Base-by-base conservation (phyloP, 768 basidiomycete species). In the Russula ochroleuca region DNA sequence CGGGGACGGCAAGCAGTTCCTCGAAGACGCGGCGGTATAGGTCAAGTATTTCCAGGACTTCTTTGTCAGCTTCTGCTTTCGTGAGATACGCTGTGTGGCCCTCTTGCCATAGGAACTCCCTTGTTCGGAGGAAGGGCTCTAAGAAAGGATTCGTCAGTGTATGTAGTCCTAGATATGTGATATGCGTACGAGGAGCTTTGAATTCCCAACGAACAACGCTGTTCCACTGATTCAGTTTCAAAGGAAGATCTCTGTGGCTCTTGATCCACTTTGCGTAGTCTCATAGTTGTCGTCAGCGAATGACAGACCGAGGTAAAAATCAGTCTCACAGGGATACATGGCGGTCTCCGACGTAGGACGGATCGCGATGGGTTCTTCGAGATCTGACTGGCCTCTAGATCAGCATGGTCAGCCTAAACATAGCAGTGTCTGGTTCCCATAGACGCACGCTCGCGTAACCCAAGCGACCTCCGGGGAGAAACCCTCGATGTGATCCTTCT, bases 21-120 rank as follows among this genome's bases (percentile, higher is more conserved):
- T 96, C 92, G 77, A 94, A 99, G 9, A 98, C 91, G 62, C 86
- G 88, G 38, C 91, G 87, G 78, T 99, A 99, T 66, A 98, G 86
- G 61, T 97, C 94, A 70, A 99, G 88, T 70, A 99, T 98, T 62
- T 96, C 83, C 21, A 82, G 85, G 17, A 98, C 97, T 77, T 98
- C 97, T 56, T 77, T 79, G 71, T 93, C 97, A 28, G 96, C 96
- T 74, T 98, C 96, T 4, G 78, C 72, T 75, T 95, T 90, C 68
- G 89, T 92, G 49, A 95, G 81, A 76, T 89, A 86, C 3, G 97
- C 96, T 10, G 97, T 98, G 78, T 99, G 97, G 41, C 97, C 97
- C 76, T 99, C 97, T 78, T 99, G 97, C 97, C 97, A 99, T n/a
- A 99, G 80, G 83, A 98, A 99, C 78, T 99, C 97, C 73, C 97